These are phyloP conservation scores for Rhodosporidiobolus sp. DNA, from an alignment of 768 basidiomycete species.

Conservation along the genomic window DNA sequence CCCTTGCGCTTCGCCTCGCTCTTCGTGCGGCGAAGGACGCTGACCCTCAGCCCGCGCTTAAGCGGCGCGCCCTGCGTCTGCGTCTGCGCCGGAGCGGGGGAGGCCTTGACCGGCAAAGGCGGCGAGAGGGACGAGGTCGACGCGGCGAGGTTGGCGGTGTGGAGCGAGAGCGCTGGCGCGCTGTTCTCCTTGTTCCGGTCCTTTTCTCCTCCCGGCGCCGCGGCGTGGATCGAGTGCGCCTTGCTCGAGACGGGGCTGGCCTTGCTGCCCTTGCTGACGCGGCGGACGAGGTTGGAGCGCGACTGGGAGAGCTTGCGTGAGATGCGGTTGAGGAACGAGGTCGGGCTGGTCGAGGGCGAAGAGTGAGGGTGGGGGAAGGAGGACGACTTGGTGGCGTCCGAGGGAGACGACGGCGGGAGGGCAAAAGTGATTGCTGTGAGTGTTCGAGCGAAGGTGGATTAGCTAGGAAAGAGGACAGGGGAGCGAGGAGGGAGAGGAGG, in stretches of 20 bases:
- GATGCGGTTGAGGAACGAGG: constrained; percentile 6
- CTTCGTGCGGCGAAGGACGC: constrained; percentile 1
- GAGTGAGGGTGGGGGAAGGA: not conserved
- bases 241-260: not conserved
- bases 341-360: not conserved
- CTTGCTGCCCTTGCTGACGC: not conserved
- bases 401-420: not conserved
- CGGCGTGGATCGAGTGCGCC: no score
- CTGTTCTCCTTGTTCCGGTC: not conserved
- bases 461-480: not conserved
- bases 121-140: not conserved
- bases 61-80: not conserved
- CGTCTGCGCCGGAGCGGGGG: not conserved
- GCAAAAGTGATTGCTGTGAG: not conserved
- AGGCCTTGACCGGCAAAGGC: not conserved
- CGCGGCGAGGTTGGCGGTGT: not conserved
- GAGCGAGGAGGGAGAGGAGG: not conserved
- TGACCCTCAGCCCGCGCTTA: not conserved
- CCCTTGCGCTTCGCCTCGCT: not conserved
- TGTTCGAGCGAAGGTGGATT: not conserved
- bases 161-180: not conserved
- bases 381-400: not conserved
- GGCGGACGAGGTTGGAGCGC: not conserved
- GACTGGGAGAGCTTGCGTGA: constrained; percentile 8
- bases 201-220: no score